Evolutionary conservation across 352 stramenopile genomes (phyloP).

Genomic region (Phytophthora lateralis): DNA sequence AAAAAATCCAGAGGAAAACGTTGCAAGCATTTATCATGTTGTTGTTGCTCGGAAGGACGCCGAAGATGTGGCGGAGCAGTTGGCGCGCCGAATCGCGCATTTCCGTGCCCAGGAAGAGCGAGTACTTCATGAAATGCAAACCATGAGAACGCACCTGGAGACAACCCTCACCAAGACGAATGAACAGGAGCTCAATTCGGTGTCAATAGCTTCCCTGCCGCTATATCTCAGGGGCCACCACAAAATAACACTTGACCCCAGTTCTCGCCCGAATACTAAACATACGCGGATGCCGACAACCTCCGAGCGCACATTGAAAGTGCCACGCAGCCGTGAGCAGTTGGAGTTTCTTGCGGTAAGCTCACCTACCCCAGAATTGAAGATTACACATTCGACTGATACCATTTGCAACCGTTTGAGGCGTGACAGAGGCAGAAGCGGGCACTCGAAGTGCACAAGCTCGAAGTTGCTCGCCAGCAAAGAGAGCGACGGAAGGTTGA

Average conservation of each 20-base stretch:
- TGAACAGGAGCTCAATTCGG: neutral
- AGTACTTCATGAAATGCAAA: conserved; percentile 55
- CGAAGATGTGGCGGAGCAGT: conserved; percentile 52
- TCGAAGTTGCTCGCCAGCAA: conserved; percentile 46
- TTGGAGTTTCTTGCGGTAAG: conserved; percentile 54
- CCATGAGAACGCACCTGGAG: conserved; percentile 53
- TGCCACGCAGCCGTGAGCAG: conserved; percentile 49
- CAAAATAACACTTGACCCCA: neutral
- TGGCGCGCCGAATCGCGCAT: conserved; percentile 56
- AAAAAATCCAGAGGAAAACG: conserved; percentile 1
- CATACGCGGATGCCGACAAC: neutral
- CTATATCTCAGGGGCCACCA: conserved; percentile 10
- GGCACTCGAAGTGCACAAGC: conserved; percentile 50
- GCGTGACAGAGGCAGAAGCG: conserved; percentile 53
- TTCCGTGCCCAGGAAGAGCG: conserved; percentile 61
- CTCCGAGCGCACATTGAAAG: conserved; percentile 20
- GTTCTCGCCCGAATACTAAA: conserved; percentile 1
- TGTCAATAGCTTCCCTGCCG: neutral
- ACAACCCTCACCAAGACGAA: conserved; percentile 6
- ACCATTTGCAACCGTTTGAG: neutral
- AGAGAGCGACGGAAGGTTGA: conserved; percentile 59
- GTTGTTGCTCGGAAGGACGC: conserved; percentile 58
- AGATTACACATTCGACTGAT: conserved; percentile 6
- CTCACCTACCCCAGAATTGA: neutral
- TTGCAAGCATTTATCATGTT: conserved; percentile 46